These are phyloP conservation scores for Eucalyptus pumila DNA, from an alignment of 345 rosid species.

Conservation along the genomic window DNA sequence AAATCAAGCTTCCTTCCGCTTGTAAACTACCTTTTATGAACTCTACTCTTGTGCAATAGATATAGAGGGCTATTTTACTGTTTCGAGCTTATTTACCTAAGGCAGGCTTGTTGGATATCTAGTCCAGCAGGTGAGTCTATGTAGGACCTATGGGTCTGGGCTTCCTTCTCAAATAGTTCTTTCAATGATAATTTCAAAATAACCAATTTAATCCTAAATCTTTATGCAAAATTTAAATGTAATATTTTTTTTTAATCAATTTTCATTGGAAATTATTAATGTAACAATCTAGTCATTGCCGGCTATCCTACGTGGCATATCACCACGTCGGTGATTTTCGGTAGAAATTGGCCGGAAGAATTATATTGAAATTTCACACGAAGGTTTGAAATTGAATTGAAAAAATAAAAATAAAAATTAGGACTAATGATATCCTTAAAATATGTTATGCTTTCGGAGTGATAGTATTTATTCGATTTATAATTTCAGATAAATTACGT, in stretches of 20 bases:
- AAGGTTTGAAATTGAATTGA: not conserved
- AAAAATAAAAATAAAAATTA: fast-evolving
- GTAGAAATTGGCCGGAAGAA: fast-evolving
- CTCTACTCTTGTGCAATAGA: not conserved
- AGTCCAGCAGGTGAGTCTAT: not conserved
- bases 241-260: no score
- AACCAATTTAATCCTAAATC: not conserved
- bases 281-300: no score
- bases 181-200: not conserved
- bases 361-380: not conserved
- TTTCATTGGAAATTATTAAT: no score
- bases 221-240: fast-evolving
- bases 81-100: not conserved
- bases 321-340: fast-evolving
- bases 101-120: not conserved
- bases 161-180: not conserved
- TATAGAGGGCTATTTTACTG: not conserved
- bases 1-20: not conserved
- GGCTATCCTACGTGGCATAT: no score
- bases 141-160: not conserved
- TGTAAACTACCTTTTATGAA: not conserved
- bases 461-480: not conserved
- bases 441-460: not conserved
- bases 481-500: not conserved
- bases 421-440: not conserved